phyloP scores from a whole-genome alignment of 1,139 yeast species.

The Taphrina confusa region DNA sequence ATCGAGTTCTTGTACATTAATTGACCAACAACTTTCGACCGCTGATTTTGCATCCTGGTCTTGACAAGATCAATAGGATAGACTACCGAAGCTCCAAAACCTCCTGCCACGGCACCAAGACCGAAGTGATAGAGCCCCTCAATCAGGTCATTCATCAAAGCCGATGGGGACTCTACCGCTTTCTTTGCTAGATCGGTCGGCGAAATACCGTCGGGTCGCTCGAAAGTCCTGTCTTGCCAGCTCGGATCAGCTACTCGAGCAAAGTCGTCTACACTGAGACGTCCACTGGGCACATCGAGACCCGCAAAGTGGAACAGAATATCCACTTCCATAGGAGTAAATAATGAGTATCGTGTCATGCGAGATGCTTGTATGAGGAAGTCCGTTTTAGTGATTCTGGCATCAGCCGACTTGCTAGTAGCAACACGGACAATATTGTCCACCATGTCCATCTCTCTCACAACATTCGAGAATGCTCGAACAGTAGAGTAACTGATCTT shows the following conservation, averaged over 20 bases:
- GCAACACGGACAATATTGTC: conserved; percentile 49
- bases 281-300: conserved; percentile 46
- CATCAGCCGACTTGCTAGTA: conserved; percentile 45
- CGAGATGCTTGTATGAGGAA: conserved; percentile 51
- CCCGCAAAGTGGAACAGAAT: conserved; percentile 52
- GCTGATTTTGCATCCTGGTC: conserved; percentile 97
- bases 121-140: conserved; percentile 86
- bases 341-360: conserved; percentile 49
- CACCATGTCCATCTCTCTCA: conserved; percentile 51
- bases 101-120: conserved; percentile 93
- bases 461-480: conserved; percentile 51
- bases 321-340: conserved; percentile 53
- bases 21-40: conserved; percentile 59
- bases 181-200: conserved; percentile 44
- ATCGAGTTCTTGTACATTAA: conserved; percentile 70
- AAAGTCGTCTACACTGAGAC: conserved; percentile 49
- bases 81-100: conserved; percentile 97
- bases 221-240: conserved; percentile 45
- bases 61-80: conserved; percentile 95
- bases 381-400: conserved; percentile 48
- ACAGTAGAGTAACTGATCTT: conserved; percentile 51
- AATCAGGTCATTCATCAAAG: conserved; percentile 56
- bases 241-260: conserved; percentile 51
- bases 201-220: conserved; percentile 44
- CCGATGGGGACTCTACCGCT: conserved; percentile 50